Evolutionary conservation across 2,329 filamentous ascomycete genomes (phyloP), one percentile per base, ranked within the genome.

Genomic region (Ustulina deusta): DNA sequence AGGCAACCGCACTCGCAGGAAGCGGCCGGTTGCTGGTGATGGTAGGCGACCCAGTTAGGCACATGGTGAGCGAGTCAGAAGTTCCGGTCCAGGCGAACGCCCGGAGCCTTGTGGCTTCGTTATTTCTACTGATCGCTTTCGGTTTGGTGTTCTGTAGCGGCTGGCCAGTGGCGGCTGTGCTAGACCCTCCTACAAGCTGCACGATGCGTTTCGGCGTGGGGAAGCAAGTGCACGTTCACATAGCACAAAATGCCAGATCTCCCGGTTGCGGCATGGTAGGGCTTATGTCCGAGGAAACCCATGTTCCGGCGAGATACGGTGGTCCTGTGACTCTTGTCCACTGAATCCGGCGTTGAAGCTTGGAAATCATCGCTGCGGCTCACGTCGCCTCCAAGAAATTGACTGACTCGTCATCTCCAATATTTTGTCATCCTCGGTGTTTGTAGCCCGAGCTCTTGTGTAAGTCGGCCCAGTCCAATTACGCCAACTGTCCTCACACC

Each of bases 1-100:
- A 68, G 62, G 68, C 66, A 69, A 66, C 68, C 56, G 54, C 2
- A 27, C 58, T 32, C 46, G 65, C 65, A 67, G 63, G 22, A 48
- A 40, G 49, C 27, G 29, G 17, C 38, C 46, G 60, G 32, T 66
- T 59, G 54, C 42, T 38, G 34, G 42, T 34, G 46, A 44, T 32
- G 36, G 42, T 27, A 63, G 58, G 54, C 59, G 27, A 51, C 51
- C 58, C 48, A 57, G 59, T 34, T 34, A 61, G 48, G 61, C 49
- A 40, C 40, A 49, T 46, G 17, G 52, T 25, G n/a, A 29, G 48
- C 34, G 25, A 55, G 34, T 32, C 29, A 25, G 29, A 29, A 29
- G 52, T 32, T n/a, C n/a, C 38, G 46, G 42, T 29, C 49, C 32
- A 42, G 51, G 57, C n/a, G 22, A 13, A 55, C 22, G n/a, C 51